Base-by-base conservation (phyloP, 2,329 filamentous ascomycete species). In the Aureobasidium leucospermi region DNA sequence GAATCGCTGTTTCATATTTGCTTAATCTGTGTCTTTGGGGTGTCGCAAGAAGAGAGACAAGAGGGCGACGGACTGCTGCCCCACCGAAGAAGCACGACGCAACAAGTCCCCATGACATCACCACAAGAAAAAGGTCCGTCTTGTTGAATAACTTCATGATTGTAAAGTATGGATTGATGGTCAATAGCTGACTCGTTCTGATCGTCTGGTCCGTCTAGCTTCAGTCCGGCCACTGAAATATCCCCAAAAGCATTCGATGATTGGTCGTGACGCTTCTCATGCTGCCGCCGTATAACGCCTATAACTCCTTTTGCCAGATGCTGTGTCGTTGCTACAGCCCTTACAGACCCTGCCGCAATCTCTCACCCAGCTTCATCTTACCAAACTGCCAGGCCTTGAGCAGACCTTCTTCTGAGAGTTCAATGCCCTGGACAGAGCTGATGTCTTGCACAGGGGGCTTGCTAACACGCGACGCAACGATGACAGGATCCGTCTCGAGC, bases 371-470 rank as follows among this genome's bases (percentile, higher is more conserved):
- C 76, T 96, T 93, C 68, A 87, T 87, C 81, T 94, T 95, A 72
- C 92, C 93, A 73, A 96, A 88, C 73, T 96, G 90, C 75, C 92
- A 94, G 66, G 93, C 81, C 77, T 96, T 96, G 75, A 96, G 86
- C 73, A 97, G 85, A 53, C 93, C 93, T 76, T 96, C 91, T 76
- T 97, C 93, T 69, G 90, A 95, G 59, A 97, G 85, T 73, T 97
- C 93, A 74, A 97, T 93, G 71, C 89, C 90, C 79, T 94, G 90
- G 74, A 96, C 84, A 71, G 91, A 90, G 8, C 83, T 81, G 67
- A 91, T 87, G 76, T 99, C 94, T 69, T 96, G 89, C 43, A 87
- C 86, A 9, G 94, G 94, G 42, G 94, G 92, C 74, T 88, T 87
- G 81, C 90, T 96, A 69, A 97, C 94, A 66, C 94, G 82, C 72